Percentiles rank a stretch among this genome's conserved stretches.
These are phyloP conservation scores for Auricularia sp. DNA, from an alignment of 768 basidiomycete genomes.

Conservation along the genomic window DNA sequence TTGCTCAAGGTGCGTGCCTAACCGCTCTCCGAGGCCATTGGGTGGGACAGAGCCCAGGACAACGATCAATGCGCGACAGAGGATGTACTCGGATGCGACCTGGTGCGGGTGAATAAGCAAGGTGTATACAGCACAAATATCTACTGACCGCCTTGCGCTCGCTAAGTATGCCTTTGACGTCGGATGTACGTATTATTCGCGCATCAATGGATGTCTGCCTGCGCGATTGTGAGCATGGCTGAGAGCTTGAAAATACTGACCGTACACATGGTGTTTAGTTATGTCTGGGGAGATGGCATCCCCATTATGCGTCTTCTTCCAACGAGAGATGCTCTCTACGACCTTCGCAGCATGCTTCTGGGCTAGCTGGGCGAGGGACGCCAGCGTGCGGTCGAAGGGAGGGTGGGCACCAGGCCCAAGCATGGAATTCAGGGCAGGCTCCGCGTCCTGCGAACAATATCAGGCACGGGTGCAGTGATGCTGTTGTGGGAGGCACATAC, in stretches of 20 bases:
- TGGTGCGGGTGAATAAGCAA: constrained; percentile 3
- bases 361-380: constrained; percentile 75
- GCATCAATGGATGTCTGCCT: constrained; percentile 2
- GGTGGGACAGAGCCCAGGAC: constrained; percentile 63
- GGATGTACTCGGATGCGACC: constrained; percentile 77
- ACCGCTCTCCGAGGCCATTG: constrained; percentile 64
- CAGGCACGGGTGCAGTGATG: background rate
- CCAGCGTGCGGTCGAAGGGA: constrained; percentile 77
- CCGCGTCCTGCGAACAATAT: constrained; percentile 43
- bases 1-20: constrained; percentile 77
- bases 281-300: constrained; percentile 38
- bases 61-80: constrained; percentile 76
- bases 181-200: constrained; percentile 24
- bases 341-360: constrained; percentile 77
- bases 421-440: constrained; percentile 51
- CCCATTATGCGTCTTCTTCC: constrained; percentile 71
- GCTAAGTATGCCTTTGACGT: constrained; percentile 36
- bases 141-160: constrained; percentile 50
- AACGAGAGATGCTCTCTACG: constrained; percentile 77
- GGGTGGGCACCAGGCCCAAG: constrained; percentile 66
- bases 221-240: background rate
- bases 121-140: constrained; percentile 3
- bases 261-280: constrained; percentile 29
- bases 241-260: background rate
- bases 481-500: constrained; percentile 32